Evolutionary conservation across 192 early-diverging fungal genomes (phyloP).

Genomic region (Cetraspora pellucida): DNA sequence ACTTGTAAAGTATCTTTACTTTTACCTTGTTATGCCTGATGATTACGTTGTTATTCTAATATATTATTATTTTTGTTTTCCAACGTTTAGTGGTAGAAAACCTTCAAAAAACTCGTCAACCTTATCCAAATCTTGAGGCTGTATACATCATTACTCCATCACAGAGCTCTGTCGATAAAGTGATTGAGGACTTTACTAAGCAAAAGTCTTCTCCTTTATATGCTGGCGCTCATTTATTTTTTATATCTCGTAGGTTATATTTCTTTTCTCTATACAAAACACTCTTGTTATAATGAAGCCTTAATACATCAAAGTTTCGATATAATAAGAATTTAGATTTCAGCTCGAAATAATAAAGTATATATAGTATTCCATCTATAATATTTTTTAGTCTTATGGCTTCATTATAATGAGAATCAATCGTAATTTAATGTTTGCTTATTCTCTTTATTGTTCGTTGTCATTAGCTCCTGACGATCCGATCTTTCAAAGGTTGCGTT

Average conservation of each 20-base stretch:
- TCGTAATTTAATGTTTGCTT: neutral
- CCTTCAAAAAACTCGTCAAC: conserved; percentile 57
- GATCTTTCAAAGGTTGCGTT: conserved; percentile 62
- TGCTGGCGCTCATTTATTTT: conserved; percentile 63
- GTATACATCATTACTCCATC: conserved; percentile 64
- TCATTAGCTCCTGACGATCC: conserved; percentile 63
- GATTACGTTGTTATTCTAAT: neutral
- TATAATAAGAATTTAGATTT: too few species aligned
- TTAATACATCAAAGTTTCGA: too few species aligned
- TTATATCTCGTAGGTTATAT: conserved; percentile 53
- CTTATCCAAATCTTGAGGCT: conserved; percentile 61
- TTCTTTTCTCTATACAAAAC: neutral
- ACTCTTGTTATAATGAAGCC: too few species aligned
- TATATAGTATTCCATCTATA: too few species aligned
- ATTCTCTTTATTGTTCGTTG: neutral
- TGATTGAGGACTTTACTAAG: conserved; percentile 61
- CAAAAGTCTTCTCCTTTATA: conserved; percentile 58
- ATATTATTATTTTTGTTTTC: neutral
- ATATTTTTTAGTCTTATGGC: too few species aligned
- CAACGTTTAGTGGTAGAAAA: conserved; percentile 62
- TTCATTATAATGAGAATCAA: too few species aligned
- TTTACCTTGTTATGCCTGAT: neutral
- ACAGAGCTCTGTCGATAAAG: conserved; percentile 55
- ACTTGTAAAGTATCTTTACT: conserved; percentile 53
- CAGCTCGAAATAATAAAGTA: too few species aligned